Percentiles rank a stretch among this genome's conserved stretches.
Evolutionary conservation across 495 filamentous ascomycete species (phyloP).

Genomic region (Alectoria sarmentosa): DNA sequence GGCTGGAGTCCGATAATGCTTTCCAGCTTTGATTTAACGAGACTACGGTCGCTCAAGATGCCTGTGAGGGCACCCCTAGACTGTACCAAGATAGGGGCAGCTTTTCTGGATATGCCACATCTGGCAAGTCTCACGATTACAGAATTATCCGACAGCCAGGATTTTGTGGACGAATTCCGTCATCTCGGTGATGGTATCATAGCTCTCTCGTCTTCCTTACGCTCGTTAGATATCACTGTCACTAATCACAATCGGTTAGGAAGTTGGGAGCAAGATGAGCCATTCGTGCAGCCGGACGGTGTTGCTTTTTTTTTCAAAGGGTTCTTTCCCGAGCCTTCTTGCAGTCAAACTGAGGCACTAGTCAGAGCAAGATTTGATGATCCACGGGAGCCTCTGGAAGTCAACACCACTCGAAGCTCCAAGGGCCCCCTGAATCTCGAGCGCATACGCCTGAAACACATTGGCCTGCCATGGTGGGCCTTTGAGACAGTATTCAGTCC

Average conservation of each 20-base stretch:
- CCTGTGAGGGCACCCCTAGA: neutral
- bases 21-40: constrained; percentile 1
- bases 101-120: neutral
- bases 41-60: neutral
- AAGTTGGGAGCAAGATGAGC: neutral
- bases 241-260: neutral
- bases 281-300: neutral
- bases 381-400: neutral
- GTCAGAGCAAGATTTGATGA: neutral
- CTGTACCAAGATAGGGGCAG: neutral
- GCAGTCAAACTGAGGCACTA: neutral
- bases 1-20: neutral
- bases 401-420: neutral
- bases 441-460: neutral
- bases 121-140: neutral
- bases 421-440: neutral
- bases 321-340: neutral
- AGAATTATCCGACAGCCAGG: neutral
- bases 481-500: constrained; percentile 6
- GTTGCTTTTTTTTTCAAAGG: neutral
- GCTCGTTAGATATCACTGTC: neutral
- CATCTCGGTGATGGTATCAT: neutral
- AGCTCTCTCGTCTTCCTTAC: neutral
- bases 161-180: neutral
- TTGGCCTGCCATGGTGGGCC: constrained; percentile 7